phyloP scores from a whole-genome alignment of 2,329 filamentous ascomycete species.

The Trichocomaceae sp. region DNA sequence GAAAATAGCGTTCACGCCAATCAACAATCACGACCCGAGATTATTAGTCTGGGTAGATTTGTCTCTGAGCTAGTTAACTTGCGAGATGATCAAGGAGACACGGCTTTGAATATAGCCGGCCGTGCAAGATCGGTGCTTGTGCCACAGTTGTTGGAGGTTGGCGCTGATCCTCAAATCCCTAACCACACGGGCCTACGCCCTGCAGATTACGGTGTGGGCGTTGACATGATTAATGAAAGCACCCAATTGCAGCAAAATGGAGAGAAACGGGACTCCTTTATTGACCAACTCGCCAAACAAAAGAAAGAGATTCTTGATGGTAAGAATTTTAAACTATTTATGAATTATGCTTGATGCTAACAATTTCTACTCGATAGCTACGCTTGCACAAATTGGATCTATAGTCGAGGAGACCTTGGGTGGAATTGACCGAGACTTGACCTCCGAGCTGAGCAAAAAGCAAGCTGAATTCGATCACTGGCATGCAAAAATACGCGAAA shows the following conservation, averaged over 20 bases:
- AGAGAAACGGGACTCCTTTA: constrained; percentile 38
- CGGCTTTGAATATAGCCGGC: constrained; percentile 86
- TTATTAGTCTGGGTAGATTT: constrained; percentile 86
- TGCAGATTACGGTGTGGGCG: constrained; percentile 88
- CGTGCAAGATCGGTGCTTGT: constrained; percentile 95
- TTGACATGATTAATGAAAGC: constrained; percentile 50
- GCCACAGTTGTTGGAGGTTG: constrained; percentile 90
- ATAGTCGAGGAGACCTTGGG: constrained; percentile 78
- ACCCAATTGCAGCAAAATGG: constrained; percentile 42
- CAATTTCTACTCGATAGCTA: constrained; percentile 35
- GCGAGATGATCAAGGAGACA: constrained; percentile 89
- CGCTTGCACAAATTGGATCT: constrained; percentile 36
- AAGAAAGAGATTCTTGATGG: constrained; percentile 42
- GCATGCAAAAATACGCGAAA: constrained; percentile 71
- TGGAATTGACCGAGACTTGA: constrained; percentile 72
- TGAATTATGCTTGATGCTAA: background rate
- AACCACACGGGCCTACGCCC: constrained; percentile 85
- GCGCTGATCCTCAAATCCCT: constrained; percentile 83
- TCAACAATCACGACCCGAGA: constrained; percentile 39
- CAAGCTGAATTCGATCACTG: constrained; percentile 76
- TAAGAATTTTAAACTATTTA: constrained; percentile 21
- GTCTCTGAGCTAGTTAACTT: constrained; percentile 97
- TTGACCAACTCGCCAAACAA: constrained; percentile 39
- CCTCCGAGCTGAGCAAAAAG: constrained; percentile 72
- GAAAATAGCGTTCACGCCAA: constrained; percentile 50